These are phyloP conservation scores for Cutaneotrichosporon sp. DNA, from an alignment of 1,284 basidiomycete species.

Conservation along the genomic window DNA sequence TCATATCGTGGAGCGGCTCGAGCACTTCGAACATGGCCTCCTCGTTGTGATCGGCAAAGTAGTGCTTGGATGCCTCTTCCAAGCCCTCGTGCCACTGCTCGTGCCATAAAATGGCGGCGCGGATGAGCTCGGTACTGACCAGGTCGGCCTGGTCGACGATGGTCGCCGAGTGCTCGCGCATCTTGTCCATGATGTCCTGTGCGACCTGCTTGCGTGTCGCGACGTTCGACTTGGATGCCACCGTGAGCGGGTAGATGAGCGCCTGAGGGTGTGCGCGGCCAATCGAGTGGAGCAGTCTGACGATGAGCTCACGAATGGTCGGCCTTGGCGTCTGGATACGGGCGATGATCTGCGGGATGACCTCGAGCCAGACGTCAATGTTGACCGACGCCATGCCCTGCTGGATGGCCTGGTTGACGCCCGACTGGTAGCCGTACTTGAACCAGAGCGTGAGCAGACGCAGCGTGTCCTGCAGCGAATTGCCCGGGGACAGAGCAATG, in stretches of 20 bases:
- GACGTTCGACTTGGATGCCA: conserved; percentile 95
- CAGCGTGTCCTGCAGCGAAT: conserved; percentile 92
- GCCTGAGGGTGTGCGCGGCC: conserved; percentile 98
- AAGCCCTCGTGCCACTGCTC: conserved; percentile 99
- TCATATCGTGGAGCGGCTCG: conserved; percentile 89
- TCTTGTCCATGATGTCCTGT: conserved; percentile 84
- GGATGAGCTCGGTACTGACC: conserved; percentile 93
- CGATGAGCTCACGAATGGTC: conserved; percentile 87
- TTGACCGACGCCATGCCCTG: conserved; percentile 87
- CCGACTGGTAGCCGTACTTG: conserved; percentile 90
- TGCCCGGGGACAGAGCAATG: conserved; percentile 84
- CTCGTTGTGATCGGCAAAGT: conserved; percentile 98
- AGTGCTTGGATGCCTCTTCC: conserved; percentile 95
- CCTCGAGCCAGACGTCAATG: conserved; percentile 98
- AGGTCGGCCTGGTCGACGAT: conserved; percentile 88
- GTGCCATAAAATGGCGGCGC: conserved; percentile 98
- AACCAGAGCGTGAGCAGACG: conserved; percentile 97
- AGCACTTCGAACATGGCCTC: conserved; percentile 96
- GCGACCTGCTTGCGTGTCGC: conserved; percentile 80
- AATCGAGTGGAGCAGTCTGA: conserved; percentile 85
- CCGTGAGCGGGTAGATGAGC: conserved; percentile 95
- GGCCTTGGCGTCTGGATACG: conserved; percentile 92
- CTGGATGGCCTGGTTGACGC: conserved; percentile 87
- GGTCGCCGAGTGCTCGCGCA: conserved; percentile 85
- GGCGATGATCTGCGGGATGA: conserved; percentile 98